Conservation (phyloP, 768 basidiomycete genomes). For the Boletus tomentosulus region DNA sequence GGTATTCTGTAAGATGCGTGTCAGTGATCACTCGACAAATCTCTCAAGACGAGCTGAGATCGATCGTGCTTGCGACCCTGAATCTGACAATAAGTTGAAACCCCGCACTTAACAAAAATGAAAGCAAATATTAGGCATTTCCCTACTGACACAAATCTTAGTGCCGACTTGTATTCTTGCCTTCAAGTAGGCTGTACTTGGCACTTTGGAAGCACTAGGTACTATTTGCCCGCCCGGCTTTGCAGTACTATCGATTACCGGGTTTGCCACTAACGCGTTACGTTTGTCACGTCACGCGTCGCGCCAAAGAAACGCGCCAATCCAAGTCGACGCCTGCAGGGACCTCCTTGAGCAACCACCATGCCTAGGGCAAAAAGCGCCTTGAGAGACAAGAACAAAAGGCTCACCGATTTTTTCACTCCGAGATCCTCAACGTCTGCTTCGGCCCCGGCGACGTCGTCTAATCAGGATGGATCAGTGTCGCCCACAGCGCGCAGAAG, state of each 20-base stretch:
- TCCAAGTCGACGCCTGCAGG: background rate
- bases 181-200: too few relatives aligned
- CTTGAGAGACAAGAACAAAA: constrained; percentile 18
- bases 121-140: too few relatives aligned
- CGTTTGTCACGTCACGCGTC: constrained; percentile 14
- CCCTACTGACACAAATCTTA: too few relatives aligned
- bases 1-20: too few relatives aligned
- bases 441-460: constrained; percentile 10
- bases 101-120: too few relatives aligned
- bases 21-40: too few relatives aligned
- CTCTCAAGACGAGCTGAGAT: too few relatives aligned
- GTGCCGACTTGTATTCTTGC: too few relatives aligned
- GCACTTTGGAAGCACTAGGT: too few relatives aligned
- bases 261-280: constrained; percentile 3
- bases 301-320: background rate
- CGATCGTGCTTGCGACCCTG: too few relatives aligned
- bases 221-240: too few relatives aligned
- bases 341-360: background rate
- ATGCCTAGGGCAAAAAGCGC: constrained; percentile 19
- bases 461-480: background rate
- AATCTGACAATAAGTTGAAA: too few relatives aligned
- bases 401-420: constrained; percentile 46
- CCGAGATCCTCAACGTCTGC: constrained; percentile 25
- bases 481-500: constrained; percentile 10
- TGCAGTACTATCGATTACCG: background rate